Evolutionary conservation across 2,329 filamentous ascomycete species (phyloP).

Genomic region (Calonectria pteridis): DNA sequence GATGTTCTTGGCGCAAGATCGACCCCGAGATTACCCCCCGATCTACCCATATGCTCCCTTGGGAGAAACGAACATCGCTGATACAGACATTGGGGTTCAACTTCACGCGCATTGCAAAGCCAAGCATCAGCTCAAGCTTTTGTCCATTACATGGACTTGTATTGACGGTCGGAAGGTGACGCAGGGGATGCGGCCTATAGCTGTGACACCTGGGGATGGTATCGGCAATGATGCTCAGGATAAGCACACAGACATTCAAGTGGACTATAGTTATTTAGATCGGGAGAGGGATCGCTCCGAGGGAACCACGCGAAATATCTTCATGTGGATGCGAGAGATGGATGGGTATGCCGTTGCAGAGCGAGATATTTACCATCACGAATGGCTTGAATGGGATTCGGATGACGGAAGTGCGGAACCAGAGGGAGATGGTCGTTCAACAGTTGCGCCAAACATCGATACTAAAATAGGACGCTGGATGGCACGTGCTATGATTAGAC

Average conservation of each 20-base stretch:
- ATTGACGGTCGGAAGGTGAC: too few relatives aligned
- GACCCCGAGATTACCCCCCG: too few relatives aligned
- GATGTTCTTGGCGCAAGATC: too few relatives aligned
- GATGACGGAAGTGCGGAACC: constrained; percentile 13
- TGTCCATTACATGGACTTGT: too few relatives aligned
- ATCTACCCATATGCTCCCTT: too few relatives aligned
- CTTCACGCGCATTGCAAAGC: too few relatives aligned
- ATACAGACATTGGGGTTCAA: too few relatives aligned
- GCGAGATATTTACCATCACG: constrained; percentile 25
- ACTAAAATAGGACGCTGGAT: not conserved
- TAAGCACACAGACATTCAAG: not conserved
- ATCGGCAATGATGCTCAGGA: too few relatives aligned
- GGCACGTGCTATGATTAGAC: not conserved
- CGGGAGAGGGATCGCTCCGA: constrained; percentile 28
- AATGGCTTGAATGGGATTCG: constrained; percentile 28
- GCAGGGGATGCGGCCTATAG: too few relatives aligned
- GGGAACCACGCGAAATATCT: constrained; percentile 18
- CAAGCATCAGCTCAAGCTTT: too few relatives aligned
- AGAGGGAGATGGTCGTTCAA: constrained; percentile 14
- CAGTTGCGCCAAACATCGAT: not conserved
- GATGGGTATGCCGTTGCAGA: constrained; percentile 24
- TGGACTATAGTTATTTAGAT: constrained; percentile 16
- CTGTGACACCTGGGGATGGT: too few relatives aligned
- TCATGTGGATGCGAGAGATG: constrained; percentile 26
- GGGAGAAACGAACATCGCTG: too few relatives aligned